Evolutionary conservation across 805 yeast genomes (phyloP), one percentile per base, ranked within the genome.

Genomic region (Wickerhamiella lipophila): DNA sequence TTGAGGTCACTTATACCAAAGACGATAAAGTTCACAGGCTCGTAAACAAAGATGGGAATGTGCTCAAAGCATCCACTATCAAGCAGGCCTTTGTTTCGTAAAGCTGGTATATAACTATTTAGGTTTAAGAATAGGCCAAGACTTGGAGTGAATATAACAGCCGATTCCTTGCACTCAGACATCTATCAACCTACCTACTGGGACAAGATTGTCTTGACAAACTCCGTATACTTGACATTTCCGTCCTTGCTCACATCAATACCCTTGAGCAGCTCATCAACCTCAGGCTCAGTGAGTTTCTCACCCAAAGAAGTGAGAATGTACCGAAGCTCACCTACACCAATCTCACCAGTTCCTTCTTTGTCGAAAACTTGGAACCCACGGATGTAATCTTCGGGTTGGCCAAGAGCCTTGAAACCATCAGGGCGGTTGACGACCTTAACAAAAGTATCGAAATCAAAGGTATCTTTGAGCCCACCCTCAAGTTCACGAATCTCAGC

Each of bases 341-440:
- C 94, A 58, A 92, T 92, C 68, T 81, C 84, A 4, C 99, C 99
- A 16, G 96, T 83, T 55, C 82, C 78, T 56, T 87, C 95, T 70
- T 89, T 92, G 70, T 92, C 99, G 59, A 92, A 92, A 5, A 92
- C 96, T 70, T 92, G 97, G 77, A 92, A 92, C 0, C 89, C 92
- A 63, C 89, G 84, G 62, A 92, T 78, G 67, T 89, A 92, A 65
- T 92, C 98, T 66, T 80, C 85, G 38, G 94, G 87, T 59, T 83
- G 83, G 12, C 95, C 95, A 52, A 84, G 75, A 36, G 86, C 79
- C 66, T 82, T 81, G 75, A 83, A 85, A 0, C 94, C 94, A 25
- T 49, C 51, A 39, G 92, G 94, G 67, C 95, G 78, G 66, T 80
- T 79, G 56, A 84, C 79, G 59, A 85, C 74, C 64, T 76, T 75